Percentiles rank a stretch among this genome's conserved stretches.
These are phyloP conservation scores for Globisporangium mamillatum DNA, from an alignment of 352 stramenopile species.

Conservation along the genomic window DNA sequence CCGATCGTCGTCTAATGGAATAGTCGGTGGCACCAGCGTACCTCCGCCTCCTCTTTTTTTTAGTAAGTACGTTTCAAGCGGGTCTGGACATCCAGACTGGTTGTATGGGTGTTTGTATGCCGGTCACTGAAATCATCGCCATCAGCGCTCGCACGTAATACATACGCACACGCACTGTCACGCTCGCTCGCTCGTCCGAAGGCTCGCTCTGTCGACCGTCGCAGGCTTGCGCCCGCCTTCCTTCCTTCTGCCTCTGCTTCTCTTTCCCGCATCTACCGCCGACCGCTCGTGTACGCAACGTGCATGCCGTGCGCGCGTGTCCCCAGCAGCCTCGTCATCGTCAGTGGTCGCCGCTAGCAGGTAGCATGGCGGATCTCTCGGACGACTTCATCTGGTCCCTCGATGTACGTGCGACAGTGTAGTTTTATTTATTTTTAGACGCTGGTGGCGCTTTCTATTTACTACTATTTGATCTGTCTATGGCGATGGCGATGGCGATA, in stretches of 20 bases:
- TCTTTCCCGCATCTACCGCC: background rate
- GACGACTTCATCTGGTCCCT: conserved; percentile 71
- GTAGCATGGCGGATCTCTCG: conserved; percentile 54
- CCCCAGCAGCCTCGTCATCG: background rate
- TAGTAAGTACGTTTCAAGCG: background rate
- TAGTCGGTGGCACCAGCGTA: background rate
- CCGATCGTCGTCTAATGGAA: background rate
- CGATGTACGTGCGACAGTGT: conserved; percentile 40
- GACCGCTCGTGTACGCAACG: background rate
- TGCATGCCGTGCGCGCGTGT: conserved; percentile 12
- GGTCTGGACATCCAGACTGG: background rate
- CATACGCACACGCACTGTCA: background rate
- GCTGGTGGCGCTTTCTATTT: background rate
- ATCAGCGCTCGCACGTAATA: background rate
- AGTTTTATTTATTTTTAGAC: background rate
- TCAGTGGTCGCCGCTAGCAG: background rate
- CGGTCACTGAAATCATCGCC: conserved; percentile 8
- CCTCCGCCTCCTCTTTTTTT: background rate
- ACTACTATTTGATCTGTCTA: background rate
- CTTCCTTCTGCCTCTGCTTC: background rate
- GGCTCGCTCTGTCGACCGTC: background rate
- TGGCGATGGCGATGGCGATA: background rate
- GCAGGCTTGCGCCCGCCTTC: background rate
- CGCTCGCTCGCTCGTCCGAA: background rate
- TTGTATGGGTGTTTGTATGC: conserved; percentile 14